A percentile compares a stretch with the other conserved stretches of the same genome.
These are phyloP conservation scores for Lachnellula occidentalis DNA, from an alignment of 2,329 filamentous ascomycete genomes.

Conservation along the genomic window DNA sequence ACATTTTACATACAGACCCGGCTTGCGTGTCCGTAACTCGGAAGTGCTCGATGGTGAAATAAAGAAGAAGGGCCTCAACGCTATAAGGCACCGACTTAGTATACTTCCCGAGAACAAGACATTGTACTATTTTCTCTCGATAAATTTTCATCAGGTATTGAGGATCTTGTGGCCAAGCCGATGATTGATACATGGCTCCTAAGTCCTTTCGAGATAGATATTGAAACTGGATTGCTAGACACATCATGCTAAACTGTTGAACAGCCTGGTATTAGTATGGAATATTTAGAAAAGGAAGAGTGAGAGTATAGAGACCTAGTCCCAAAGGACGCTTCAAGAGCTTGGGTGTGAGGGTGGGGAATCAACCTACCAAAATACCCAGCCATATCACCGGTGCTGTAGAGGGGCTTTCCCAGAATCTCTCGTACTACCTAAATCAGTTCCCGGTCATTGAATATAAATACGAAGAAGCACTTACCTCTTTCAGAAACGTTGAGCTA, in stretches of 20 bases:
- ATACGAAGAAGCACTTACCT: slow-evolving; percentile 25
- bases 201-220: background rate
- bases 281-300: background rate
- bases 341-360: background rate
- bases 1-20: too few relatives aligned
- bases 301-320: background rate
- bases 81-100: slow-evolving; percentile 42
- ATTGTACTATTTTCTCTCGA: slow-evolving; percentile 45
- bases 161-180: background rate
- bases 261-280: background rate
- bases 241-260: slow-evolving; percentile 24
- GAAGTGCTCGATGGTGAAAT: slow-evolving; percentile 47
- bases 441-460: slow-evolving; percentile 3
- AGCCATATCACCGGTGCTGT: slow-evolving; percentile 41
- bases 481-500: slow-evolving; percentile 42
- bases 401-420: slow-evolving; percentile 20
- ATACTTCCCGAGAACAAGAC: slow-evolving; percentile 45
- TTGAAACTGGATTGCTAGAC: slow-evolving; percentile 31
- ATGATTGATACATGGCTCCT: background rate
- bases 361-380: slow-evolving; percentile 34
- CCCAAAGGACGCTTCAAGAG: background rate
- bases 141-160: slow-evolving; percentile 41
- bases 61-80: slow-evolving; percentile 45
- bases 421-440: slow-evolving; percentile 18
- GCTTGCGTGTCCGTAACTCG: slow-evolving; percentile 41